These are phyloP conservation scores for Lizonia empirigonia DNA, from an alignment of 2,329 filamentous ascomycete genomes.

Conservation along the genomic window DNA sequence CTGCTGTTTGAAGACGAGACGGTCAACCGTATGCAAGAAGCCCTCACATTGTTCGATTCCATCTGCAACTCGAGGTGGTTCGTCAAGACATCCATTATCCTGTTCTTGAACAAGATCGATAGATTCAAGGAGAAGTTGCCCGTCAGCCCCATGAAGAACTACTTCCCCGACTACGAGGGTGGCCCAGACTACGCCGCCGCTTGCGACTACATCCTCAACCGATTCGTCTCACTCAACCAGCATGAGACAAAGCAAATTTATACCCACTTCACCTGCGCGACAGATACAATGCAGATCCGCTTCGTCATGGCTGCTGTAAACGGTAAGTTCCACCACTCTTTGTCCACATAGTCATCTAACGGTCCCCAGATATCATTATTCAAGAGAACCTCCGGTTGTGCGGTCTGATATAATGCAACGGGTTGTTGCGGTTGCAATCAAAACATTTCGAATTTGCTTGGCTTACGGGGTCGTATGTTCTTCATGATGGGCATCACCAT, in stretches of 20 bases:
- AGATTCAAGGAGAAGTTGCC: slow-evolving; percentile 76
- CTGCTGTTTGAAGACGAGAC: slow-evolving; percentile 95
- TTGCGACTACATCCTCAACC: slow-evolving; percentile 98
- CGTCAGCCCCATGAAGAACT: slow-evolving; percentile 75
- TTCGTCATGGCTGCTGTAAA: slow-evolving; percentile 99
- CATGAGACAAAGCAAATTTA: slow-evolving; percentile 99
- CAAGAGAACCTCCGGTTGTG: slow-evolving; percentile 98
- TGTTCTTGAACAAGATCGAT: slow-evolving; percentile 78
- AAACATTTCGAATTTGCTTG: slow-evolving; percentile 40
- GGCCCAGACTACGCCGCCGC: slow-evolving; percentile 94
- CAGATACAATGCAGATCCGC: slow-evolving; percentile 97
- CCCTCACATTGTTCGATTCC: slow-evolving; percentile 72
- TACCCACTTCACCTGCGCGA: slow-evolving; percentile 98
- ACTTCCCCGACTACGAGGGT: slow-evolving; percentile 78
- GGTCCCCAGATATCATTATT: slow-evolving; percentile 88
- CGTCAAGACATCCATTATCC: slow-evolving; percentile 73
- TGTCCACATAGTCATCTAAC: slow-evolving; percentile 50
- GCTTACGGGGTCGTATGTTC: slow-evolving; percentile 47
- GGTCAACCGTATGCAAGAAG: slow-evolving; percentile 76
- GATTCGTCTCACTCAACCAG: slow-evolving; percentile 97
- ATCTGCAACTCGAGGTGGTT: slow-evolving; percentile 77
- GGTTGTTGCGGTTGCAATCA: slow-evolving; percentile 27
- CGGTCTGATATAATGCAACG: slow-evolving; percentile 79
- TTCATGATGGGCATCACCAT: slow-evolving; percentile 40
- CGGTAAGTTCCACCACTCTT: slow-evolving; percentile 63